Evolutionary conservation across 495 filamentous ascomycete species (phyloP), one percentile per base, ranked within the genome.

Genomic region (Platismatia glauca): DNA sequence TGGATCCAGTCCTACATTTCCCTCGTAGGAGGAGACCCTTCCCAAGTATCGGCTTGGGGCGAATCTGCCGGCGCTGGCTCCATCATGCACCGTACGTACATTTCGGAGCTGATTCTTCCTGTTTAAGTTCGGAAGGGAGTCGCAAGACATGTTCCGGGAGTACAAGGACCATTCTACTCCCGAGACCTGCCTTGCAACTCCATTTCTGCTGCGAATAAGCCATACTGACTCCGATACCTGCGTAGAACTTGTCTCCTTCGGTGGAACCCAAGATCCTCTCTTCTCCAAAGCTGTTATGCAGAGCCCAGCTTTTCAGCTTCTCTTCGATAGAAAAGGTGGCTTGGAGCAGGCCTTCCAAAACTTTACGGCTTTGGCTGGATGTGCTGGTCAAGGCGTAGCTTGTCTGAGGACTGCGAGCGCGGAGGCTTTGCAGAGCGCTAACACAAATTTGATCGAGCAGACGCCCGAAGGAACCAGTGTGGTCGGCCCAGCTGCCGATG

Each of bases 271-370:
- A 15, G 71, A 79, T 57, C 80, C 79, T 0, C 67, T 80, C 2
- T 82, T 82, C 67, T 68, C 65, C 3, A 71, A 70, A 59, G 78
- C 73, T 11, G 75, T 79, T 35, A 56, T 82, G 41, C 77, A 77
- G 63, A 78, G 78, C 20, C 78, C 81, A 7, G 79, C 77, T 16
- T 83, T 77, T 55, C 72, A 74, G 55, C 67, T 70, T 6, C 65
- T 71, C 35, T 80, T 74, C 62, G 76, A 79, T 59, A 73, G 75
- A 33, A 67, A 68, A 31, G 75, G 73, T 18, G 39, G 55, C 4
- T 69, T 79, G 2, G 66, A 81, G 44, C 60, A 64, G 18, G 75
- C 62, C 8, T 82, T 79, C 60, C 64, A 72, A n/a, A 71, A 70
- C 38, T 81, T 82, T 60, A 73, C 77, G 15, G 52, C 61, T 1